A percentile compares a stretch with the other conserved stretches of the same genome.
phyloP scores from a whole-genome alignment of 345 rosid species.

The Pelargonium nanum region DNA sequence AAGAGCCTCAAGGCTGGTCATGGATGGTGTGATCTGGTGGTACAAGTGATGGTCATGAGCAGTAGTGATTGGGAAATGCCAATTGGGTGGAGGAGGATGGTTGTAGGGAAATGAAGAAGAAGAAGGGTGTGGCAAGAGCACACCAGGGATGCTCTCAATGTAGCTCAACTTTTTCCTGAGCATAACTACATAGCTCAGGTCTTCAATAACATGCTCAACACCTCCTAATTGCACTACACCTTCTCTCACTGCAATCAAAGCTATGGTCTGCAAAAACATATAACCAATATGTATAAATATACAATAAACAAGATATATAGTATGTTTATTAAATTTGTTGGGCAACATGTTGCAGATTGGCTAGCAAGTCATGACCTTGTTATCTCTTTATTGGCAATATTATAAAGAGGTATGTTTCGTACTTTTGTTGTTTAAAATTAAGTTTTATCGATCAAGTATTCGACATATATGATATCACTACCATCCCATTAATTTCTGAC shows the following conservation, averaged over 20 bases:
- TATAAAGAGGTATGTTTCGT: too few relatives aligned
- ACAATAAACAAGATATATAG: neutral
- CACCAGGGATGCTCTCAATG: conserved; percentile 91
- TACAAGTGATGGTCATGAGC: conserved; percentile 18
- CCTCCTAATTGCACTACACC: conserved; percentile 95
- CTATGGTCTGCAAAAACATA: conserved; percentile 64
- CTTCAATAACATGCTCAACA: conserved; percentile 75
- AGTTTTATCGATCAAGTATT: too few relatives aligned
- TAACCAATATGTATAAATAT: conserved; percentile 5
- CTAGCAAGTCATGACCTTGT: too few relatives aligned
- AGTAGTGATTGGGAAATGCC: conserved; percentile 35
- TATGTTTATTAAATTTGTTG: too few relatives aligned
- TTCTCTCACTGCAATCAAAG: conserved; percentile 90
- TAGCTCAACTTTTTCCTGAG: conserved; percentile 80
- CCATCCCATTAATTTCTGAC: too few relatives aligned
- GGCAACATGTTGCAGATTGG: too few relatives aligned
- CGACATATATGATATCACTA: too few relatives aligned
- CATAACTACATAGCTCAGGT: conserved; percentile 67
- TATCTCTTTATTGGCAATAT: too few relatives aligned
- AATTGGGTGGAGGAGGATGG: conserved; percentile 32
- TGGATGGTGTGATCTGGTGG: conserved; percentile 59
- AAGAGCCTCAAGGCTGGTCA: conserved; percentile 95
- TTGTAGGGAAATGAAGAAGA: conserved; percentile 59
- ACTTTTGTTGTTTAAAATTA: too few relatives aligned
- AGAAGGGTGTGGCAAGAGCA: conserved; percentile 86